Percentiles rank a stretch among this genome's conserved stretches.
Evolutionary conservation across 768 basidiomycete genomes (phyloP).

Genomic region (Leucogyrophana mollusca): DNA sequence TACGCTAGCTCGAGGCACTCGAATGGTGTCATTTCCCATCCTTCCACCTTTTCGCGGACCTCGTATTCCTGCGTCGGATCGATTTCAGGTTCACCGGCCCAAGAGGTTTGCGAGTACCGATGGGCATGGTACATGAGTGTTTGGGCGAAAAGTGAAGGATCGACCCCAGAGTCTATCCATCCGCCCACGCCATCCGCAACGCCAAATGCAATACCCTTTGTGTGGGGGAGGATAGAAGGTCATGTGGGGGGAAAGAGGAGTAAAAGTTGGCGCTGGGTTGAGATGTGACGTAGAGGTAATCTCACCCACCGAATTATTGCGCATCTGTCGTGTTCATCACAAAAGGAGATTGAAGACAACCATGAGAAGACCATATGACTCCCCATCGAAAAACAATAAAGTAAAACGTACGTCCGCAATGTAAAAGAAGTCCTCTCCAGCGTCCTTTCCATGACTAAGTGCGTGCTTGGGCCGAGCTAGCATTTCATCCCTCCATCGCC

Average conservation of each 20-base stretch:
- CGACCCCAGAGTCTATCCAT: slow-evolving; percentile 81
- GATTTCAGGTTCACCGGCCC: slow-evolving; percentile 83
- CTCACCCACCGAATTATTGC: slow-evolving; percentile 69
- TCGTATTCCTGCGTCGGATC: slow-evolving; percentile 76
- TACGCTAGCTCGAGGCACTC: slow-evolving; percentile 75
- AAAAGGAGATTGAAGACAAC: not conserved
- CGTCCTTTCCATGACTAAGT: slow-evolving; percentile 32
- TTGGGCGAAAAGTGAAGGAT: slow-evolving; percentile 89
- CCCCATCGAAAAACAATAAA: slow-evolving; percentile 6
- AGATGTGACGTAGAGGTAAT: slow-evolving; percentile 19
- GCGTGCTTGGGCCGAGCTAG: slow-evolving; percentile 45
- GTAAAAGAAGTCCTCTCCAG: slow-evolving; percentile 66
- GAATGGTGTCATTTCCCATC: slow-evolving; percentile 65
- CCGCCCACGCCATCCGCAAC: slow-evolving; percentile 94
- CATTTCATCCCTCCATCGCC: slow-evolving; percentile 67
- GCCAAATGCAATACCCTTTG: slow-evolving; percentile 76
- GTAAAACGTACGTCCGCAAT: slow-evolving; percentile 60
- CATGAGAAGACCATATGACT: too few relatives aligned
- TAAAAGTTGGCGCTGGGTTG: slow-evolving; percentile 37
- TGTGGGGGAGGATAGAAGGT: not conserved
- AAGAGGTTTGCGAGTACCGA: slow-evolving; percentile 66
- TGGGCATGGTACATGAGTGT: slow-evolving; percentile 87
- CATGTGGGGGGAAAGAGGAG: not conserved
- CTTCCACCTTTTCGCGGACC: slow-evolving; percentile 60
- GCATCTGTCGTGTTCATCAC: slow-evolving; percentile 51